Evolutionary conservation across 2,329 filamentous ascomycete genomes (phyloP).

Genomic region (Amylocarpus encephaloides): DNA sequence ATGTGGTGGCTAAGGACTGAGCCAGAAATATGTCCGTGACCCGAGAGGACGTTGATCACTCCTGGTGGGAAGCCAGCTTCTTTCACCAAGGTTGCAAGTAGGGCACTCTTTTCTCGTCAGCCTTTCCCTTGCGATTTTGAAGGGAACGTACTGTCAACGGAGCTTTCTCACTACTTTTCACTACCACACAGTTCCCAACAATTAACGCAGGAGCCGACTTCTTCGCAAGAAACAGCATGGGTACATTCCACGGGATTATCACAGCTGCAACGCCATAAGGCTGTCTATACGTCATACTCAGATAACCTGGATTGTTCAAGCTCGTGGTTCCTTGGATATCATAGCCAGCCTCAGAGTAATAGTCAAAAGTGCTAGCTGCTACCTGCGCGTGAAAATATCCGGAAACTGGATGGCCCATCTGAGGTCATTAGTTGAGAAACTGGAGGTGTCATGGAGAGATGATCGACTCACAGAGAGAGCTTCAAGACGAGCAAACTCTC

Average conservation of each 20-base stretch:
- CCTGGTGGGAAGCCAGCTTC: constrained; percentile 39
- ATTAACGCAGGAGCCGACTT: constrained; percentile 64
- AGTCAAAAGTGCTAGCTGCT: constrained; percentile 24
- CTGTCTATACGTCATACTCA: constrained; percentile 68
- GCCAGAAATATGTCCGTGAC: constrained; percentile 28
- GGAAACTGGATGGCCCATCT: constrained; percentile 32
- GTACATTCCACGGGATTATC: constrained; percentile 77
- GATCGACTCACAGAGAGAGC: constrained; percentile 23
- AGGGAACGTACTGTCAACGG: constrained; percentile 41
- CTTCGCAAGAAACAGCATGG: constrained; percentile 67
- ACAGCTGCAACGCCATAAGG: constrained; percentile 67
- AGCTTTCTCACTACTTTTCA: constrained; percentile 61
- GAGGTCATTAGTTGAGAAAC: too few relatives aligned
- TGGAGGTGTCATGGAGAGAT: too few relatives aligned
- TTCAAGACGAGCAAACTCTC: constrained; percentile 42
- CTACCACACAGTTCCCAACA: constrained; percentile 51
- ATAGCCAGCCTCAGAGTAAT: constrained; percentile 30
- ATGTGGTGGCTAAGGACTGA: constrained; percentile 27
- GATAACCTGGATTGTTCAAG: constrained; percentile 45
- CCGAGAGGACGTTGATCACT: constrained; percentile 36
- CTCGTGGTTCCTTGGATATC: constrained; percentile 33
- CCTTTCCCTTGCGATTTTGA: constrained; percentile 26
- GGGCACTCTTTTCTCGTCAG: constrained; percentile 49
- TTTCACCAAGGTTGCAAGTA: constrained; percentile 32
- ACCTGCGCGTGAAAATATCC: constrained; percentile 23